These are phyloP conservation scores for Periglandula ipomoeae DNA, from an alignment of 2,329 filamentous ascomycete genomes.

Conservation along the genomic window DNA sequence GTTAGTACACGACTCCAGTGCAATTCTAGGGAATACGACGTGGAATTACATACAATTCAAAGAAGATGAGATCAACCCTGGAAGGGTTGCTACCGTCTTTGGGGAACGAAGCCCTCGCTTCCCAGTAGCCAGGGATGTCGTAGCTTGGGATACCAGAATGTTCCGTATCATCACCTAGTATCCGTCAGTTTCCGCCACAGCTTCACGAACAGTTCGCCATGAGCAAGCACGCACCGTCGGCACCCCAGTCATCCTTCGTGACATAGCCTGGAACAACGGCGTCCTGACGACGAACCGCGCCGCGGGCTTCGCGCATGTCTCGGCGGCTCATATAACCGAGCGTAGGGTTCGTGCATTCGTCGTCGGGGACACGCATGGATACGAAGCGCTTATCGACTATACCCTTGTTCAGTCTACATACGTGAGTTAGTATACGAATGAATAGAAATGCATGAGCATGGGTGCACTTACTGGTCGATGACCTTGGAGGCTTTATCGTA, in stretches of 20 bases:
- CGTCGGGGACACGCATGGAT: slow-evolving; percentile 26
- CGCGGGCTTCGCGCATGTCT: slow-evolving; percentile 19
- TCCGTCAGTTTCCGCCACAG: not conserved
- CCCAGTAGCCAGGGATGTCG: slow-evolving; percentile 39
- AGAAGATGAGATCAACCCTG: slow-evolving; percentile 43
- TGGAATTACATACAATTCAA: slow-evolving; percentile 43
- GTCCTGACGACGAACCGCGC: slow-evolving; percentile 40
- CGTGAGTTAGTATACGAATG: not conserved
- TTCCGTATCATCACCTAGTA: slow-evolving; percentile 41
- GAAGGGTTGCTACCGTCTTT: slow-evolving; percentile 29
- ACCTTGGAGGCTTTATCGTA: slow-evolving; percentile 31
- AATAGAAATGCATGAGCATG: not conserved
- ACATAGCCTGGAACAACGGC: slow-evolving; percentile 39
- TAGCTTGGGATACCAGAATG: slow-evolving; percentile 39
- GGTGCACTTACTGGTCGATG: slow-evolving; percentile 16
- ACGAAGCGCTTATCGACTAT: slow-evolving; percentile 26
- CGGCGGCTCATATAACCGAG: slow-evolving; percentile 15
- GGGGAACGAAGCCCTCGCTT: slow-evolving; percentile 39
- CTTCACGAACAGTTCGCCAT: not conserved
- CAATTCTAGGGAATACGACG: too few species aligned
- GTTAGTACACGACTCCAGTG: not conserved
- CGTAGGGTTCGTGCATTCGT: slow-evolving; percentile 40
- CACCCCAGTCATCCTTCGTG: slow-evolving; percentile 48
- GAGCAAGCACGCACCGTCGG: slow-evolving; percentile 21
- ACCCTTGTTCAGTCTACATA: slow-evolving; percentile 31